Conservation (phyloP, 345 rosid genomes). For the Lepidium didymum region DNA sequence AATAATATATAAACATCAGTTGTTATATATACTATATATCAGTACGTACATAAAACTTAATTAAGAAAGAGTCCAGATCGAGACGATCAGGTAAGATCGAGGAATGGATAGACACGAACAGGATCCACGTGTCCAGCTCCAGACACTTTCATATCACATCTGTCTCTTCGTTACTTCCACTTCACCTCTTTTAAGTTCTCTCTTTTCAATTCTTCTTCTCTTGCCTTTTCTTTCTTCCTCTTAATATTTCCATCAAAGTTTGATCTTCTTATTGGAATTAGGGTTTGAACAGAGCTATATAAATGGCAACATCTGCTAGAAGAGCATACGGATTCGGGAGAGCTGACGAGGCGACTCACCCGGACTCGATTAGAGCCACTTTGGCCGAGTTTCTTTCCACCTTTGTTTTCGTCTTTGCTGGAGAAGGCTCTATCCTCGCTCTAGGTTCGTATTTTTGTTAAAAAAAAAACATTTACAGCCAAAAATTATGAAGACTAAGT, state of each 20-base stretch:
- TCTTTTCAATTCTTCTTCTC: neutral
- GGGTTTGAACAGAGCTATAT: neutral
- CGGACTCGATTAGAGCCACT: constrained; percentile 42
- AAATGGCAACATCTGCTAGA: constrained; percentile 28
- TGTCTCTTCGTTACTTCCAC: constrained; percentile 16
- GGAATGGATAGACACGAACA: constrained; percentile 25
- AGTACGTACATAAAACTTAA: neutral
- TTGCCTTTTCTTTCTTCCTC: neutral
- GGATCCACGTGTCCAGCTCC: constrained; percentile 27
- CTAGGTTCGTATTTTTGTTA: constrained; percentile 22
- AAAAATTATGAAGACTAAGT: neutral
- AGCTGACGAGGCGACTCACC: constrained; percentile 31
- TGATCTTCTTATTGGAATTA: neutral
- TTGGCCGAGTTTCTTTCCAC: constrained; percentile 69
- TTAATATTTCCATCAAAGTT: neutral
- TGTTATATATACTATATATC: neutral
- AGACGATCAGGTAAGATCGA: constrained; percentile 23
- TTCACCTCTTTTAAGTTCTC: constrained; percentile 9
- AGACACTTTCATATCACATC: constrained; percentile 14
- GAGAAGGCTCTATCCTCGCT: constrained; percentile 75
- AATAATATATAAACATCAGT: neutral
- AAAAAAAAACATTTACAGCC: neutral
- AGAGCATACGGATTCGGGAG: constrained; percentile 30
- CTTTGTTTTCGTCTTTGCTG: constrained; percentile 64
- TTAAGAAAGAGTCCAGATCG: constrained; percentile 13